Evolutionary conservation across 1,139 yeast genomes (phyloP), one percentile per base, ranked within the genome.

Genomic region (Hemisphaericaspora lyxosophila): DNA sequence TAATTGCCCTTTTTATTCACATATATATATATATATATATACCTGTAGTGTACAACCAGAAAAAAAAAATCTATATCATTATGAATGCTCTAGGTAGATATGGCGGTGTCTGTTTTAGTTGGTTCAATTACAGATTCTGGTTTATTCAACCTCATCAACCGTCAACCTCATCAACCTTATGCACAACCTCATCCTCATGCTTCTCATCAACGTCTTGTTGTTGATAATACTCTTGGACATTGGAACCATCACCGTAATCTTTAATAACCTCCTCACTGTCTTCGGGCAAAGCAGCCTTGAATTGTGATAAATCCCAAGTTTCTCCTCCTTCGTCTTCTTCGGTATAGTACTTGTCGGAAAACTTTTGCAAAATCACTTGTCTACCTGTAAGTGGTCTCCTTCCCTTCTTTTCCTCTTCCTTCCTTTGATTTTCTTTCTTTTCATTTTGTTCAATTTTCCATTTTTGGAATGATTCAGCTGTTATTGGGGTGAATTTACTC

Each of bases 401-500:
- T 3, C 49, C 42, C 50, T 64, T 74, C 43, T 64, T 68, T 49
- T 77, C 79, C 20, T 65, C 67, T 54, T 75, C 78, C 48, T 70
- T 74, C 50, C 73, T 80, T 34, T 77, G 82, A 51, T 81, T 82
- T 38, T 71, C 69, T 64, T 75, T 84, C 60, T 78, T 78, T 44
- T 74, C 75, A 45, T 67, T 65, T 51, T 88, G 86, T 46, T 80
- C 78, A 48, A 64, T 59, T 67, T 90, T 90, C 98, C 98, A 94
- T 54, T 75, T 75, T 30, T 75, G 75, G 61, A 94, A 94, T n/a
- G 89, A 61, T 43, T 85, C 90, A 26, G 80, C 68, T 1, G 95
- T 90, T 45, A 94, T 89, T 22, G 97, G 97, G 2, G 97, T 90
- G 55, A 89, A 75, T 36, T 80, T 75, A 41, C 76, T 67, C 59